Conservation (phyloP, 495 filamentous ascomycete genomes). For the Lichenothelia convexa region DNA sequence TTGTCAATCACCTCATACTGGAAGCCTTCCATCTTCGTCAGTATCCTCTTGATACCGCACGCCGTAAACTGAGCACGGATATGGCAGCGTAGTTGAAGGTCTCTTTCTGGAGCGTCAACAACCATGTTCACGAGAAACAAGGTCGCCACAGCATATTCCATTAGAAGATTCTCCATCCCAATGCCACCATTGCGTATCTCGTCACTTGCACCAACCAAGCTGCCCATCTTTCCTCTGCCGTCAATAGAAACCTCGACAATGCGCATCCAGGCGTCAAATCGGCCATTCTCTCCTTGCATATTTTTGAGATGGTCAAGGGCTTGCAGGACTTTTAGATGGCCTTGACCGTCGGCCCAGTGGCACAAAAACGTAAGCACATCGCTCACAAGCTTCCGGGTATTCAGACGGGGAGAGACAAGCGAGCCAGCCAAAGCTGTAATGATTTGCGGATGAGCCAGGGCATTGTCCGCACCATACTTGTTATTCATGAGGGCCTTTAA, state of each 20-base stretch:
- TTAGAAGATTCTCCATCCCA: constrained; percentile 95
- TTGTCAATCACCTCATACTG: constrained; percentile 98
- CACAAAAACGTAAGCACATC: constrained; percentile 94
- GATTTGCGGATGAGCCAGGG: constrained; percentile 75
- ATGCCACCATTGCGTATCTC: constrained; percentile 94
- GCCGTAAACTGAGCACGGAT: constrained; percentile 91
- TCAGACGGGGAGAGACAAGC: constrained; percentile 71
- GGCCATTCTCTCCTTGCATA: constrained; percentile 78
- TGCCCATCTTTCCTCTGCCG: constrained; percentile 95
- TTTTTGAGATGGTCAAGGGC: constrained; percentile 84
- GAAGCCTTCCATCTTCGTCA: constrained; percentile 95
- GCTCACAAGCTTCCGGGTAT: constrained; percentile 86
- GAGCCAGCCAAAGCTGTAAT: constrained; percentile 77
- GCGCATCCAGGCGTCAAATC: constrained; percentile 98
- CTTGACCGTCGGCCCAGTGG: constrained; percentile 86
- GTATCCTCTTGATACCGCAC: constrained; percentile 85
- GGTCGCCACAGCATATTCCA: constrained; percentile 96
- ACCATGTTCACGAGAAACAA: constrained; percentile 94
- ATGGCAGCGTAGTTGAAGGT: constrained; percentile 81
- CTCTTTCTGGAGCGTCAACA: constrained; percentile 73
- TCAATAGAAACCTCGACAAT: constrained; percentile 96
- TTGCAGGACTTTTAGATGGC: constrained; percentile 87
- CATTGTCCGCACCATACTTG: constrained; percentile 95
- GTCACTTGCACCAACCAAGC: constrained; percentile 88
- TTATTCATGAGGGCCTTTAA: constrained; percentile 97